Conservation (phyloP, 148 eudicot species). For the Rheum nobile region DNA sequence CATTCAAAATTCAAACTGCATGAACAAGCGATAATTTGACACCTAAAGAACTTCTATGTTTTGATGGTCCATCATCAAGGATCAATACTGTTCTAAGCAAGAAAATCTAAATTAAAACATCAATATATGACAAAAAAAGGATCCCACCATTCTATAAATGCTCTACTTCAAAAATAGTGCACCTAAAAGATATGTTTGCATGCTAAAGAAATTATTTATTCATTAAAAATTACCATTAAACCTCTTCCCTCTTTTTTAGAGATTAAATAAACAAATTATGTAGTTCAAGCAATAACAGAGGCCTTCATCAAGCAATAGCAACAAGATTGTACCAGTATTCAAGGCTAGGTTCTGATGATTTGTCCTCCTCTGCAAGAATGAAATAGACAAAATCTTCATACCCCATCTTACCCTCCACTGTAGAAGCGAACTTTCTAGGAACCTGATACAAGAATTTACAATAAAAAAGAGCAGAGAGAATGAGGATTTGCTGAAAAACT, state of each 20-base stretch:
- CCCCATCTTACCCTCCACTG: constrained; percentile 95
- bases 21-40: neutral
- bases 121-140: too few relatives aligned
- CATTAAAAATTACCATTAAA: neutral
- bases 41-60: neutral
- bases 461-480: neutral
- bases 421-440: constrained; percentile 84
- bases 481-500: neutral
- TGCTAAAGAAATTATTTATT: neutral
- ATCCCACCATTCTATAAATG: neutral
- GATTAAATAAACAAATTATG: neutral
- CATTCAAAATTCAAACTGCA: neutral
- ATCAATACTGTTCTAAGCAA: neutral
- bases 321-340: constrained; percentile 67
- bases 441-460: constrained; percentile 27
- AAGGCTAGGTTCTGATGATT: constrained; percentile 91
- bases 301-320: neutral
- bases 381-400: constrained; percentile 97
- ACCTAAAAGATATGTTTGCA: neutral
- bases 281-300: neutral
- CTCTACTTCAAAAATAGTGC: neutral
- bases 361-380: constrained; percentile 93
- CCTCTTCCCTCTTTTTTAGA: neutral
- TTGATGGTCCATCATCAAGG: neutral
- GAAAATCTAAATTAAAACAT: too few relatives aligned